These are phyloP conservation scores for Lentinula aciculospora DNA, from an alignment of 768 basidiomycete genomes.

Conservation along the genomic window DNA sequence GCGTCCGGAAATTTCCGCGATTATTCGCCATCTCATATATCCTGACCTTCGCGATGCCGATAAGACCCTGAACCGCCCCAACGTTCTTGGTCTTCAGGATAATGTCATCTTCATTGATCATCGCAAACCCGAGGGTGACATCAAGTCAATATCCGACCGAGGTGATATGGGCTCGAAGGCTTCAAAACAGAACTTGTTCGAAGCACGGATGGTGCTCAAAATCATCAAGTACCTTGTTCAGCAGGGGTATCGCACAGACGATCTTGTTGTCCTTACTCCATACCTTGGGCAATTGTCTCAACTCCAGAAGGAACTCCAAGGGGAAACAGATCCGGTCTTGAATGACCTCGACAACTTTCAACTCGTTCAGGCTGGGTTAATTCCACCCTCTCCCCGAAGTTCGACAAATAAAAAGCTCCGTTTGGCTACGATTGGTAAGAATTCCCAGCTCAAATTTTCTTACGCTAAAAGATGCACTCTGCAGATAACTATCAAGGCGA, in stretches of 20 bases:
- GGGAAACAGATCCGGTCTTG: slow-evolving; percentile 51
- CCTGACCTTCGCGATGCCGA: slow-evolving; percentile 55
- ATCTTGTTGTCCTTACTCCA: slow-evolving; percentile 63
- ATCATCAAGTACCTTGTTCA: slow-evolving; percentile 61
- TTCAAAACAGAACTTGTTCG: slow-evolving; percentile 58
- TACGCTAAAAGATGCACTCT: slow-evolving; percentile 23
- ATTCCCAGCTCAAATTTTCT: slow-evolving; percentile 15
- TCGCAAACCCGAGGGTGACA: slow-evolving; percentile 45
- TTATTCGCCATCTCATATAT: slow-evolving; percentile 60
- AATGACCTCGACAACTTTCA: slow-evolving; percentile 60
- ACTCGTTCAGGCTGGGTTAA: slow-evolving; percentile 49
- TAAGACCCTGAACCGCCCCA: slow-evolving; percentile 39
- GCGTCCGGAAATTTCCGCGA: slow-evolving; percentile 65
- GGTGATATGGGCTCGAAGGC: slow-evolving; percentile 40
- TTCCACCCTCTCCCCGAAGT: slow-evolving; percentile 32
- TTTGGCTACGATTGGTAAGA: slow-evolving; percentile 59
- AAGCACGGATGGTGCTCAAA: slow-evolving; percentile 59
- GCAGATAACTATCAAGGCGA: slow-evolving; percentile 76
- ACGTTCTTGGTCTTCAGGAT: slow-evolving; percentile 48
- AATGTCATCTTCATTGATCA: slow-evolving; percentile 64
- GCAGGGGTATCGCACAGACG: slow-evolving; percentile 58
- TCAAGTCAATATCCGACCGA: slow-evolving; percentile 32
- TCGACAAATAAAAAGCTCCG: slow-evolving; percentile 41
- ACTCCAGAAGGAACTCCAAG: slow-evolving; percentile 39
- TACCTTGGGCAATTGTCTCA: slow-evolving; percentile 60